A percentile compares a stretch with the other conserved stretches of the same genome.
Evolutionary conservation across 176 grass and related monocot genomes (phyloP).

Genomic region (Oropetium thomaeum): DNA sequence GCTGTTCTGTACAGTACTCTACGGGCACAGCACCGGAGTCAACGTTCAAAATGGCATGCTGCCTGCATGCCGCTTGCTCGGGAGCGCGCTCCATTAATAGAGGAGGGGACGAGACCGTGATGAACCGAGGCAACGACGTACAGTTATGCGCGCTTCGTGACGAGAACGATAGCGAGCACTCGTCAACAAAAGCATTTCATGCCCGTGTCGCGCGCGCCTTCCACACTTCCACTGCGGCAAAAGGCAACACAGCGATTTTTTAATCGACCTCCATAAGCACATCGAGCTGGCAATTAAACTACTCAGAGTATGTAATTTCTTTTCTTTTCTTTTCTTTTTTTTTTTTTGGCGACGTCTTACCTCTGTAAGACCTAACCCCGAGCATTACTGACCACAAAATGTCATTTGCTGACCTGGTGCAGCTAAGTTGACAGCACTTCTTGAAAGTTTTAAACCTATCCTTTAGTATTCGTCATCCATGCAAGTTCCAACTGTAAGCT

Average conservation of each 20-base stretch:
- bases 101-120: not conserved
- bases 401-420: slow-evolving; percentile 17
- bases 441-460: not conserved
- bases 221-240: not conserved
- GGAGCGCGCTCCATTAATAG: not conserved
- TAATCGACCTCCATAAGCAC: too few species aligned
- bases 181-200: too few species aligned
- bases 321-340: too few species aligned
- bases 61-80: not conserved
- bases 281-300: too few species aligned
- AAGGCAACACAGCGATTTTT: too few species aligned
- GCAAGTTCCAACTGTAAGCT: slow-evolving; percentile 18
- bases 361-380: not conserved
- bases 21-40: too few species aligned
- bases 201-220: not conserved
- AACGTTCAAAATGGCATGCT: too few species aligned
- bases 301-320: too few species aligned
- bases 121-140: not conserved
- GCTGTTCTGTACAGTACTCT: too few species aligned
- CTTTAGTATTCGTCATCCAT: not conserved
- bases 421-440: not conserved
- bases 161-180: too few species aligned
- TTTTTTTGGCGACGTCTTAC: too few species aligned
- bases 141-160: not conserved
- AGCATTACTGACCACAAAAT: not conserved